A percentile compares a stretch with the other conserved stretches of the same genome.
Evolutionary conservation across 345 rosid genomes (phyloP).

Genomic region (Ailanthus altissimus): DNA sequence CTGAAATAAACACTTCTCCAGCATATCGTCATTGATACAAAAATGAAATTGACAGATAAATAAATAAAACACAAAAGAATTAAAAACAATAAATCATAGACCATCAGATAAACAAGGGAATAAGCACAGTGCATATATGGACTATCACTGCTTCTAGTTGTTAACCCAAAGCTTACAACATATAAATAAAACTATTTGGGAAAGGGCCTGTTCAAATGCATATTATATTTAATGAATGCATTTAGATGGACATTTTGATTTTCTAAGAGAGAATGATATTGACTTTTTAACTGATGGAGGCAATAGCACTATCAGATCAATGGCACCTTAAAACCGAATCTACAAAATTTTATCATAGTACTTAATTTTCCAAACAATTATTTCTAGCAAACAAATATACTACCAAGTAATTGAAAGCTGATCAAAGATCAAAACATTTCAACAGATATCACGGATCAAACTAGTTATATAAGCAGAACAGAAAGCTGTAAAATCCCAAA

Average conservation of each 20-base stretch:
- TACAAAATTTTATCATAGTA: not conserved
- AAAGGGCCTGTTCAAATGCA: not conserved
- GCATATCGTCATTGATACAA: not conserved
- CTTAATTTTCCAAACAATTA: too few relatives aligned
- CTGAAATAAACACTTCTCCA: not conserved
- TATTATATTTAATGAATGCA: not conserved
- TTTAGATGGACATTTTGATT: too few relatives aligned
- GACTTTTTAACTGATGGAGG: not conserved
- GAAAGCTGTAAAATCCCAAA: not conserved
- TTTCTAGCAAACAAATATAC: not conserved
- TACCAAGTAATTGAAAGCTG: not conserved
- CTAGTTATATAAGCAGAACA: not conserved
- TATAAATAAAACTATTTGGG: not conserved
- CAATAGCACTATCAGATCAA: not conserved
- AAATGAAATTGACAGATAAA: not conserved
- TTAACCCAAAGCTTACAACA: not conserved
- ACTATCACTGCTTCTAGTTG: not conserved
- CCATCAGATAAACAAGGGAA: too few relatives aligned
- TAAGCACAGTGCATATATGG: not conserved
- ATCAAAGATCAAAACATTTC: not conserved
- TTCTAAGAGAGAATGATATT: not conserved
- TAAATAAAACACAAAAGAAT: not conserved
- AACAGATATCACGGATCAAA: not conserved
- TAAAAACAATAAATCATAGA: not conserved
- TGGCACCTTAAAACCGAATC: not conserved